A percentile compares a stretch with the other conserved stretches of the same genome.
phyloP scores from a whole-genome alignment of 2,329 filamentous ascomycete species.

The Albifimbria verrucaria region DNA sequence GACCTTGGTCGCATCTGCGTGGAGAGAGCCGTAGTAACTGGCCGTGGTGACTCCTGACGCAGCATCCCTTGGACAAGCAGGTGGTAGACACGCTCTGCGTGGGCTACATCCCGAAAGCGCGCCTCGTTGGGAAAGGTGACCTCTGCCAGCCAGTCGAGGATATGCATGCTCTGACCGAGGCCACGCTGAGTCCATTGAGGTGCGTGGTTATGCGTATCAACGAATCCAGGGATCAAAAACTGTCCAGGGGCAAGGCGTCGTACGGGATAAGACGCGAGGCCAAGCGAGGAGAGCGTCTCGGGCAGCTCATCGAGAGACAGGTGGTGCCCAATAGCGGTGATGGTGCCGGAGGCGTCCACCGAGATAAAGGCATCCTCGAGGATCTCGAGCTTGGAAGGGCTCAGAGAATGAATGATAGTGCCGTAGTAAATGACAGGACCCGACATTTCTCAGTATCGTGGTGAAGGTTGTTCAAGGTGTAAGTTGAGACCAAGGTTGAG shows the following conservation, averaged over 20 bases:
- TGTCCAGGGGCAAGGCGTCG: constrained; percentile 33
- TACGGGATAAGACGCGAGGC: constrained; percentile 8
- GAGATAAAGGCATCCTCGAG: constrained; percentile 34
- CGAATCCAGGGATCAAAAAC: constrained; percentile 57
- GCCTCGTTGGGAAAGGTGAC: constrained; percentile 64
- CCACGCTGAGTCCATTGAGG: constrained; percentile 52
- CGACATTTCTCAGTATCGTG: too few relatives aligned
- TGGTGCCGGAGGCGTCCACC: constrained; percentile 18
- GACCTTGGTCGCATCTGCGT: constrained; percentile 51
- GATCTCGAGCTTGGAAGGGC: constrained; percentile 29
- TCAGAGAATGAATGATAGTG: constrained; percentile 37
- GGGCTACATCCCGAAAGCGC: constrained; percentile 50
- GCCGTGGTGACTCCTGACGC: constrained; percentile 56
- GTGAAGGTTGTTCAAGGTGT: too few relatives aligned
- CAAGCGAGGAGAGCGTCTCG: constrained; percentile 11
- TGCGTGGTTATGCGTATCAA: constrained; percentile 69
- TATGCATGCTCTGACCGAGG: constrained; percentile 47
- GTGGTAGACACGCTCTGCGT: constrained; percentile 51
- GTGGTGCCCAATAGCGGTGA: constrained; percentile 20
- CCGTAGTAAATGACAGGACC: constrained; percentile 33
- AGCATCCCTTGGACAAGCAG: constrained; percentile 55
- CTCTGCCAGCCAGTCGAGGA: constrained; percentile 61
- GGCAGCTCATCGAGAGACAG: constrained; percentile 8
- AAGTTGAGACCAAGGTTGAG: too few relatives aligned
- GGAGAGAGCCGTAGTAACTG: constrained; percentile 53